Percentiles rank a stretch among this genome's conserved stretches.
These are phyloP conservation scores for Hypoxylon rickii DNA, from an alignment of 495 filamentous ascomycete species.

Conservation along the genomic window DNA sequence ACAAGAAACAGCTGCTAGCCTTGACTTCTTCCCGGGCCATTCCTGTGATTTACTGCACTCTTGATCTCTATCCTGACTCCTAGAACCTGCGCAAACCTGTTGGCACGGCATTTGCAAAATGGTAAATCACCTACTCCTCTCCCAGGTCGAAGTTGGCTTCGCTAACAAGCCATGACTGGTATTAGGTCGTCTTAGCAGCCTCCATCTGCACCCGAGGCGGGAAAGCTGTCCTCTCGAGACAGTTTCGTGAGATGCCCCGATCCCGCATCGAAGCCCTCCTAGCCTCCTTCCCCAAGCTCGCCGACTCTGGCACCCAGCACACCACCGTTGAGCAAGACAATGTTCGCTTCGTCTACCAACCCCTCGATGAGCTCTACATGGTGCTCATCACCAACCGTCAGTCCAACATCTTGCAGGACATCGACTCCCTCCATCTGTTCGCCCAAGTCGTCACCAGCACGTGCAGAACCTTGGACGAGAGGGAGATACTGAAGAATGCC, in stretches of 20 bases:
- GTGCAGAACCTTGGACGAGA: conserved; percentile 93
- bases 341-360: conserved; percentile 99
- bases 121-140: conserved; percentile 36
- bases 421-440: conserved; percentile 95
- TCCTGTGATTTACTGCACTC: too few relatives aligned
- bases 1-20: conserved; percentile 24
- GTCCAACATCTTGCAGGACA: conserved; percentile 98
- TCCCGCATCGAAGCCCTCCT: conserved; percentile 95
- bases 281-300: conserved; percentile 95
- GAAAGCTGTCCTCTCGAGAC: conserved; percentile 93
- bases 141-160: conserved; percentile 4
- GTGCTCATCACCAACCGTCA: conserved; percentile 99
- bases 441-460: conserved; percentile 95
- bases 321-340: conserved; percentile 98
- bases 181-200: conserved; percentile 93
- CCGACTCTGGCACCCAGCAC: conserved; percentile 91
- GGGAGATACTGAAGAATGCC: conserved; percentile 90
- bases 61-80: too few relatives aligned
- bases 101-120: conserved; percentile 20
- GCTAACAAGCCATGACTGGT: conserved; percentile 25
- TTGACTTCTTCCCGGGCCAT: too few relatives aligned
- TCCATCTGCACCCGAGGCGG: conserved; percentile 98
- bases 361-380: conserved; percentile 98
- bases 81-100: background rate
- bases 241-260: conserved; percentile 94